Conservation (phyloP, 2,329 filamentous ascomycete genomes). For the Tetracladium maxilliforme region DNA sequence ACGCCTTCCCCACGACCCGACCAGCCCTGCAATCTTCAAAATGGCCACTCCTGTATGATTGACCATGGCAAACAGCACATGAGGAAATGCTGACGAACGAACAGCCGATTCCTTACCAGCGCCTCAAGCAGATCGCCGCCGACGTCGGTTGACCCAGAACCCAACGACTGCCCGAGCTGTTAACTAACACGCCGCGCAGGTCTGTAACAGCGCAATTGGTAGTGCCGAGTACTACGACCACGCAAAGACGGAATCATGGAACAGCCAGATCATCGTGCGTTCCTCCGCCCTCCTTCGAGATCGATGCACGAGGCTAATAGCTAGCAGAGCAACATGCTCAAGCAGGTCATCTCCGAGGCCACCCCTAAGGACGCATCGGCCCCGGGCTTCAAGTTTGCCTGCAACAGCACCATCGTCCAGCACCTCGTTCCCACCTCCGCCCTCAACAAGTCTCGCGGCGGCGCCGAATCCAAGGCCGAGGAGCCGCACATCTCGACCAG, state of each 20-base stretch:
- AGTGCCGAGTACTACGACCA: conserved; percentile 75
- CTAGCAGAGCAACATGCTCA: conserved; percentile 57
- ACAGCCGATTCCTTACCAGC: conserved; percentile 61
- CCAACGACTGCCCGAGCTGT: conserved; percentile 1
- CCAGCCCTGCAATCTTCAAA: too few species aligned
- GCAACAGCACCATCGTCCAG: conserved; percentile 97
- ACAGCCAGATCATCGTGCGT: conserved; percentile 80
- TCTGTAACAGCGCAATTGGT: conserved; percentile 66
- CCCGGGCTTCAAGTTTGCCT: conserved; percentile 78
- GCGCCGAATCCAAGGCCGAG: conserved; percentile 26
- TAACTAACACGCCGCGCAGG: conserved; percentile 31
- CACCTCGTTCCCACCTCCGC: conserved; percentile 60
- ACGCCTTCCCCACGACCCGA: too few species aligned
- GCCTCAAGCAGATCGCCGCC: conserved; percentile 73
- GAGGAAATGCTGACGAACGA: too few species aligned
- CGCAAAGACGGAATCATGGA: conserved; percentile 73
- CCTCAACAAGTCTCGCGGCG: conserved; percentile 43
- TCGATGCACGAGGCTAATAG: not conserved
- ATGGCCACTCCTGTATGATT: too few species aligned
- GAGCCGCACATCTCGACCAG: conserved; percentile 38
- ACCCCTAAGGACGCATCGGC: conserved; percentile 38
- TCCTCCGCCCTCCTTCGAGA: conserved; percentile 1
- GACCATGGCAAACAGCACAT: too few species aligned
- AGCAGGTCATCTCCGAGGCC: conserved; percentile 63
- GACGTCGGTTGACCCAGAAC: conserved; percentile 42